Base-by-base conservation (phyloP, 306 rosid genomes). In the Prunus mira region DNA sequence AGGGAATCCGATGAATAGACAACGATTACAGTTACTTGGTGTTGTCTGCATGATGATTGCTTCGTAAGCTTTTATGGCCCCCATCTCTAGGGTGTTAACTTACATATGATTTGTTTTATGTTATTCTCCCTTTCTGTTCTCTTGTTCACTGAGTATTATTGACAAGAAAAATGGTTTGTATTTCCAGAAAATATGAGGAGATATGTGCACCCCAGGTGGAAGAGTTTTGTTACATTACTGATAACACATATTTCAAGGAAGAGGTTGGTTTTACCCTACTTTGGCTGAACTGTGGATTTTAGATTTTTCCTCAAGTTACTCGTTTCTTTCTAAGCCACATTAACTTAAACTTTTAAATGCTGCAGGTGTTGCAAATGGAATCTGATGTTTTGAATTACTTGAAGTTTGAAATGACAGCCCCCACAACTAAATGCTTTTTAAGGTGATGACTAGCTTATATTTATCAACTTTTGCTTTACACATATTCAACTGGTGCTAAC, bases 11-110 rank as follows among this genome's bases (percentile, higher is more conserved):
- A 90, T 95, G 97, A 90, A 88, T 56, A 84, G 99, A 65, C 97
- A 95, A 79, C 85, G 84, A 50, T 67, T 95, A 67, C 99, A 95
- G 81, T 83, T 92, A 84, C 97, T 95, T 28, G 99, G 99, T 49
- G 97, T 95, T 55, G 96, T 97, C 68, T 95, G 92, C 80, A 95
- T 95, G 99, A 95, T 95, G 99, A 89, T 95, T 87, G 97, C 99
- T 76, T 92, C 97, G 99, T 95, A 92, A 90, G 99, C 55, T 25
- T 70, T 14, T 6, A 55, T 28, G 47, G 10, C 47, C 9, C 3
- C 11, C 0, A 55, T 70, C 51, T 77, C 41, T 80, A 20, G 14
- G 2, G 51, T 56, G 75, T n/a, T 9, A 41, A 46, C 41, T 14
- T 15, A 4, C 30, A 3, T 4, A 34, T 6, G 45, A 3, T 20